Evolutionary conservation across 2,329 filamentous ascomycete species (phyloP).

Genomic region (Aspergillus glaucus): DNA sequence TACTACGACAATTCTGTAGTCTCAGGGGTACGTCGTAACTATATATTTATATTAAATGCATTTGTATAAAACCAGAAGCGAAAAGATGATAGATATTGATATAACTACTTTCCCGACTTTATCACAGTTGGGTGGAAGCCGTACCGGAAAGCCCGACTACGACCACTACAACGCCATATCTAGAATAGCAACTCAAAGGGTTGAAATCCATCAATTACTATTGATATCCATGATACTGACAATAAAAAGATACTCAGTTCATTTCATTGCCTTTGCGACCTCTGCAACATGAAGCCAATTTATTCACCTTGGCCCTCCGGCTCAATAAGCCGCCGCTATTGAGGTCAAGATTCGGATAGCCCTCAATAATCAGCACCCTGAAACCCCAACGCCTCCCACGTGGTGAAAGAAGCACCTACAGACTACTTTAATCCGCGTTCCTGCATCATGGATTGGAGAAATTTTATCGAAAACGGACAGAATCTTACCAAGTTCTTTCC

Average conservation of each 20-base stretch:
- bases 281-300: neutral
- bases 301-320: neutral
- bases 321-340: constrained; percentile 9
- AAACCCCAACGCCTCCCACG: neutral
- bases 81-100: no score
- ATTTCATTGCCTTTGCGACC: neutral
- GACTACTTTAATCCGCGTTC: neutral
- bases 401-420: neutral
- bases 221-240: neutral
- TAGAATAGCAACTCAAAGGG: no score
- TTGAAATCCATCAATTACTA: neutral
- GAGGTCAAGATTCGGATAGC: constrained; percentile 6
- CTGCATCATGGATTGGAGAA: neutral
- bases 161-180: no score
- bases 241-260: neutral
- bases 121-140: no score
- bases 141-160: no score
- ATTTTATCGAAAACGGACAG: neutral
- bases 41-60: no score
- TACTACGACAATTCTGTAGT: no score
- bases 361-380: neutral
- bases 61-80: no score
- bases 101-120: no score
- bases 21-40: no score
- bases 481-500: neutral